phyloP scores from a whole-genome alignment of 148 eudicot genomes.

The Fagopyrum homotropicum region DNA sequence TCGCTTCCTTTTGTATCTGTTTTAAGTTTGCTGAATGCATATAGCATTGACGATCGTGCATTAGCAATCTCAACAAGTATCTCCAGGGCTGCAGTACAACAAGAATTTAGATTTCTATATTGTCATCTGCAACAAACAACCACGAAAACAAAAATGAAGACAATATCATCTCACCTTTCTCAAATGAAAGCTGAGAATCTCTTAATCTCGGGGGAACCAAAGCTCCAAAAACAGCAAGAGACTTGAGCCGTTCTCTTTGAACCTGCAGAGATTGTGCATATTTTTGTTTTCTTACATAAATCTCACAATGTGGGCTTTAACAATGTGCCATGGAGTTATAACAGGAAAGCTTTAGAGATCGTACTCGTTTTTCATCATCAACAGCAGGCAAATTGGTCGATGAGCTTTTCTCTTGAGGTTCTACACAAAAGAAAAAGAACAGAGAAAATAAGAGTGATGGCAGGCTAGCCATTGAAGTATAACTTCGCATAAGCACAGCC shows the following conservation, averaged over 20 bases:
- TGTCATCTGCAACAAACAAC: background rate
- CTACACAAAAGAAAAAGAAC: conserved; percentile 21
- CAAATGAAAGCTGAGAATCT: conserved; percentile 75
- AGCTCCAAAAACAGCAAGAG: conserved; percentile 78
- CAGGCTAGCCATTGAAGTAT: background rate
- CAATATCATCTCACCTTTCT: conserved; percentile 48
- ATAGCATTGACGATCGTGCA: conserved; percentile 55
- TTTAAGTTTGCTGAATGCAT: conserved; percentile 42
- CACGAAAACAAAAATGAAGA: background rate
- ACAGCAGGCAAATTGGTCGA: conserved; percentile 26
- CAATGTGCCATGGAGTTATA: background rate
- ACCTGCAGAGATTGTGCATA: conserved; percentile 29
- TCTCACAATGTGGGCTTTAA: background rate
- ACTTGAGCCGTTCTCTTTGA: conserved; percentile 58
- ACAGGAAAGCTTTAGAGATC: background rate
- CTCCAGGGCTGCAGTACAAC: conserved; percentile 59
- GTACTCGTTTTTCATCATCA: conserved; percentile 44
- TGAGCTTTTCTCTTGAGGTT: conserved; percentile 31
- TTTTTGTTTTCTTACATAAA: background rate
- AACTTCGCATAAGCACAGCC: background rate
- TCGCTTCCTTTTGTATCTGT: conserved; percentile 17
- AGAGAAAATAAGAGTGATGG: background rate
- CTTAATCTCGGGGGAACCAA: conserved; percentile 86
- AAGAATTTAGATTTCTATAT: background rate
- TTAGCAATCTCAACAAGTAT: conserved; percentile 70